These are phyloP conservation scores for Heracleum sosnowskyi DNA, from an alignment of 129 eudicot genomes.

Conservation along the genomic window DNA sequence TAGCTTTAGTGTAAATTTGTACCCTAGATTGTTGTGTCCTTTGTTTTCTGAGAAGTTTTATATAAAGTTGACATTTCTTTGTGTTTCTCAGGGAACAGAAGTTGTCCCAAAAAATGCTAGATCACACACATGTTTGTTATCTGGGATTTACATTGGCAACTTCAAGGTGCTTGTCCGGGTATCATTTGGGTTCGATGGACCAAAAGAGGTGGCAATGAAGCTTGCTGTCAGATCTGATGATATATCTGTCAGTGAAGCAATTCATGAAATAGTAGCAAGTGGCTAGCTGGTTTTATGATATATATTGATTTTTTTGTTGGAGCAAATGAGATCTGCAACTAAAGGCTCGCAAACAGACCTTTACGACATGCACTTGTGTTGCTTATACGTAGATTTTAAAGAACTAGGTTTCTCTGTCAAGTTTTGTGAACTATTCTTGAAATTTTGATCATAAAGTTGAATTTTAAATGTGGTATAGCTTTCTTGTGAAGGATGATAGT, in stretches of 20 bases:
- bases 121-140: slow-evolving; percentile 74
- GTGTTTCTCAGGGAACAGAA: slow-evolving; percentile 63
- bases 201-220: slow-evolving; percentile 88
- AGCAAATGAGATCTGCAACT: background rate
- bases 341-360: slow-evolving; percentile 4
- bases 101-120: slow-evolving; percentile 65
- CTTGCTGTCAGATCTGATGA: slow-evolving; percentile 92
- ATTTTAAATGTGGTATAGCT: background rate
- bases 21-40: background rate
- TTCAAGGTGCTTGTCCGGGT: slow-evolving; percentile 76
- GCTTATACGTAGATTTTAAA: background rate
- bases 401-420: background rate
- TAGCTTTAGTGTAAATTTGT: background rate
- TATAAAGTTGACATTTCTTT: background rate
- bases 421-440: background rate
- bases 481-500: background rate
- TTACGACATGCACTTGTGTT: background rate
- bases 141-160: slow-evolving; percentile 83
- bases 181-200: slow-evolving; percentile 67
- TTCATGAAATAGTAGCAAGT: slow-evolving; percentile 85
- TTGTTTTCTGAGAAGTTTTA: background rate
- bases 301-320: background rate
- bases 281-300: slow-evolving; percentile 31
- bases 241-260: slow-evolving; percentile 71
- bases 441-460: background rate